Evolutionary conservation across 495 filamentous ascomycete species (phyloP).

Genomic region (Talaromyces proteolyticus): DNA sequence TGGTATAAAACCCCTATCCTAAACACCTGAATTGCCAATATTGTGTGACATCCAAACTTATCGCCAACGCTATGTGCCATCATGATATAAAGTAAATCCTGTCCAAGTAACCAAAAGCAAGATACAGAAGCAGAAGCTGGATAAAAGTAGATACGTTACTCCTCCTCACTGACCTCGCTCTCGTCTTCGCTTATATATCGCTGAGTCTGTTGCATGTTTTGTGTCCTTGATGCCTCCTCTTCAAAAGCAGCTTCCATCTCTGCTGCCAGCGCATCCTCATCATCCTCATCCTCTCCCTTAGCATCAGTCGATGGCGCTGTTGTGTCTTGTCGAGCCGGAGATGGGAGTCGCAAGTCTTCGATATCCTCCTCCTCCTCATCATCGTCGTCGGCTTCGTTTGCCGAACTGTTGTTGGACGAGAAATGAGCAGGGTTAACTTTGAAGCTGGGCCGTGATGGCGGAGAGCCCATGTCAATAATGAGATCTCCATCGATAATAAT

Average conservation of each 20-base stretch:
- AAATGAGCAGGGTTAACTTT: constrained; percentile 37
- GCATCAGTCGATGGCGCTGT: constrained; percentile 4
- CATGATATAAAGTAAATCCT: background rate
- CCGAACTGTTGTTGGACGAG: constrained; percentile 33
- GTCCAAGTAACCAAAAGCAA: no score
- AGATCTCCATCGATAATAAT: constrained; percentile 43
- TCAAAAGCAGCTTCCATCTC: constrained; percentile 47
- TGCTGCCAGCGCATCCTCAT: constrained; percentile 36
- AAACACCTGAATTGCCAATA: background rate
- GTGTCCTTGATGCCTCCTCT: constrained; percentile 30
- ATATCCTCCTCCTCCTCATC: constrained; percentile 31
- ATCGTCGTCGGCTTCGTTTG: constrained; percentile 20
- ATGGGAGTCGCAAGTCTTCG: constrained; percentile 34
- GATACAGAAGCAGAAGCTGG: no score
- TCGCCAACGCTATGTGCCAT: background rate
- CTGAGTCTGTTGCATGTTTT: constrained; percentile 23
- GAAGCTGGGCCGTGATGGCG: constrained; percentile 28
- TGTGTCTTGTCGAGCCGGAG: constrained; percentile 21
- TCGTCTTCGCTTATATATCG: constrained; percentile 40
- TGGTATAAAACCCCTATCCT: background rate
- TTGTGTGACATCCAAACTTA: background rate
- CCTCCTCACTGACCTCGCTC: constrained; percentile 46
- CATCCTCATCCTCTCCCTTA: constrained; percentile 25
- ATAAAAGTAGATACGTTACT: constrained; percentile 17
- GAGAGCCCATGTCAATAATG: constrained; percentile 47